phyloP scores from a whole-genome alignment of 1,139 yeast genomes.

The Hanseniaspora sp. region DNA sequence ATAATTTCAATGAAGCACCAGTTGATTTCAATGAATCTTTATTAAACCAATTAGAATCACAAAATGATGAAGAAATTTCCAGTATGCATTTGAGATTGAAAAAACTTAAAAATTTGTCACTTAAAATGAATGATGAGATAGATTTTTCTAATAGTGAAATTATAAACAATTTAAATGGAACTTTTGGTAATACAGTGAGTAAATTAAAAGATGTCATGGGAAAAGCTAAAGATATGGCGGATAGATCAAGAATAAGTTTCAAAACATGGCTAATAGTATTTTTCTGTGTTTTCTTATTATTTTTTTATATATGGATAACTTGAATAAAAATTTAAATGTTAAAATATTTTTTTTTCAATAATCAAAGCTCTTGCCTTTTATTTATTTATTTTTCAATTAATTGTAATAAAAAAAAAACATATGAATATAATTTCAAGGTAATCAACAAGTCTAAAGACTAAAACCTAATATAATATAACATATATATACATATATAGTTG shows the following conservation, averaged over 20 bases:
- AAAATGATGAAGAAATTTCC: conserved; percentile 66
- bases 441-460: no score
- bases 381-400: no score
- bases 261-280: conserved; percentile 67
- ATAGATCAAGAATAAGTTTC: conserved; percentile 70
- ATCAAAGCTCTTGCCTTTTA: neutral
- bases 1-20: conserved; percentile 5
- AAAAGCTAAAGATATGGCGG: conserved; percentile 72
- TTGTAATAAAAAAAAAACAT: neutral
- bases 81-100: conserved; percentile 60
- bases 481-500: neutral
- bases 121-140: conserved; percentile 75
- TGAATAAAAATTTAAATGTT: conserved; percentile 21
- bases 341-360: neutral
- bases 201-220: conserved; percentile 54
- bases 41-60: conserved; percentile 65
- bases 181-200: conserved; percentile 38
- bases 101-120: conserved; percentile 58
- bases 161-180: conserved; percentile 44
- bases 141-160: conserved; percentile 40
- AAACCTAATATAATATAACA: no score
- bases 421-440: neutral
- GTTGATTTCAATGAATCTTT: conserved; percentile 37
- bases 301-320: conserved; percentile 73
- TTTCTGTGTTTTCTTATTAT: conserved; percentile 48